Evolutionary conservation across 192 early-diverging fungal genomes (phyloP), one percentile per base, ranked within the genome.

Genomic region (Geranomyces variabilis): DNA sequence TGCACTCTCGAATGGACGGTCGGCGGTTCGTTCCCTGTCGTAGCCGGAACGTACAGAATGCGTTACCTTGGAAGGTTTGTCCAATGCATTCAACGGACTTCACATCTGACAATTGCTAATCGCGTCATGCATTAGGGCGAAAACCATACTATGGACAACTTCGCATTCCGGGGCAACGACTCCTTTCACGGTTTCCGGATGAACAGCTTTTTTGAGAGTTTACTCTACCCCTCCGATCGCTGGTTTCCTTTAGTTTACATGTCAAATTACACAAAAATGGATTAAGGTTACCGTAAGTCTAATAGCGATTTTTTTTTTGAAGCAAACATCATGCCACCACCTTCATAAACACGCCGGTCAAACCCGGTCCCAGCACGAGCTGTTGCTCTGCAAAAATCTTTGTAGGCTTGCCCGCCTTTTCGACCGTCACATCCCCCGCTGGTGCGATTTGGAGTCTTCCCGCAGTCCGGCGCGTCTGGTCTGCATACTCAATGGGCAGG

Each of bases 11-110:
- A 60, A 17, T 31, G 28, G 58, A 26, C 31, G 5, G 28, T 60
- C 17, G 58, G 58, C 7, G 17, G 58, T 6, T 26, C 28, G 17
- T 17, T 26, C 28, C 58, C 58, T 60, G 22, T 60, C 28, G 12
- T 46, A 73, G 74, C 77, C 1, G 83, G 83, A 19, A 69, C 48
- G 22, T 84, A 82, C 66, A 71, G 83, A 15, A 56, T 84, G 21
- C 49, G 70, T 22, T 60, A 74, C 31, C 79, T 70, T 44, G 80
- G 80, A 30, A 63, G 63, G 70, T 72, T 31, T 28, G 45, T 62
- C 21, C 14, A 17, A 28, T 22, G 12, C 4, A 14, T 5, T 51
- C 44, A 46, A n/a, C 15, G 19, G 13, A 19, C 44, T 17, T 12
- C 44, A 26, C 10, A 19, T 22, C 13, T n/a, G 28, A 53, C 13